Evolutionary conservation across 73 alveolate genomes (phyloP), one percentile per base, ranked within the genome.

Genomic region (Tetrahymena thermophila): DNA sequence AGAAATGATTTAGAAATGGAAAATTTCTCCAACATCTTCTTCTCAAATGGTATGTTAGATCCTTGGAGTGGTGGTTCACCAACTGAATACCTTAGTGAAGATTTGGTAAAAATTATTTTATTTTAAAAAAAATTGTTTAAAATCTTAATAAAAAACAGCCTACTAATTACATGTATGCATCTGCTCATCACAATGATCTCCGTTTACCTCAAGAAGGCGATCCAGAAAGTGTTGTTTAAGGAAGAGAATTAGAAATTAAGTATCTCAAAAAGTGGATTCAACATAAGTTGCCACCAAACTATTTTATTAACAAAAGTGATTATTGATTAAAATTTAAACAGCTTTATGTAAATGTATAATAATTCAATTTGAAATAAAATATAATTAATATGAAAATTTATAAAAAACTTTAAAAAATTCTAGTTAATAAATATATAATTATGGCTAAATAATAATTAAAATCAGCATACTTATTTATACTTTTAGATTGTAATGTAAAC

Each of bases 21-120:
- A 35, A 35, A 35, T 56, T 57, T 94, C 71, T 95, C 97, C 16
- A 96, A 96, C 94, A 96, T 96, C 34, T 94, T 96, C 85, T 96
- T 96, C 96, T 94, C 97, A 94, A 96, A 96, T 40, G 98, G 98
- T 3, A 95, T 95, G 56, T 34, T 96, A 84, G 98, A 96, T 50
- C 98, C 98, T 35, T 96, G 98, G 98, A 94, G 97, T 38, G 98
- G 98, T 57, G 96, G 96, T 37, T 35, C 95, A 42, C 96, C 94
- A 34, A 35, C 55, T 34, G 84, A 94, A 37, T 42, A 84, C 56
- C 83, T 57, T 28, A 35, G 31, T 35, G 96, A 84, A 35, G 55
- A 93, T 16, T 43, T 84, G 34, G 43, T 50, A 35, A 31, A 28
- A 21, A 42, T 57, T 25, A 28, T 25, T 25, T 9, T 56, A 7